These are phyloP conservation scores for Corylus americana DNA, from an alignment of 306 rosid genomes.

Conservation along the genomic window DNA sequence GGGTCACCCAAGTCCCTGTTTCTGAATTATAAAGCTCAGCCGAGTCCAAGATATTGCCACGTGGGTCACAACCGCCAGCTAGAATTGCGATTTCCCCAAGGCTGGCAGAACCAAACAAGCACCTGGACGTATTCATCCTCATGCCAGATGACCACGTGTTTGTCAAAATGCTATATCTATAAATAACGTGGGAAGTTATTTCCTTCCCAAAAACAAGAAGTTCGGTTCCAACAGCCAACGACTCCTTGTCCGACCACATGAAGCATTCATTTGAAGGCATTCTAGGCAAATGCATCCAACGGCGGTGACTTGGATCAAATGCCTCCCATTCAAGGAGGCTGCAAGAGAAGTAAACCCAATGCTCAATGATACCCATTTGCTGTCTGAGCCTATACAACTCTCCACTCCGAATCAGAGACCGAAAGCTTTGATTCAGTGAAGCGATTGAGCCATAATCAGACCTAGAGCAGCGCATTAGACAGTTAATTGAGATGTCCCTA, in stretches of 20 bases:
- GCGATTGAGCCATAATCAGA: slow-evolving; percentile 68
- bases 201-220: slow-evolving; percentile 83
- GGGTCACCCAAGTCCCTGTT: slow-evolving; percentile 59
- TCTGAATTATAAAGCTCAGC: slow-evolving; percentile 77
- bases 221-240: slow-evolving; percentile 77
- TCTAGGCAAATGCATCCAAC: slow-evolving; percentile 63
- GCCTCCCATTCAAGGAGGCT: slow-evolving; percentile 64
- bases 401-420: slow-evolving; percentile 53
- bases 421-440: slow-evolving; percentile 49
- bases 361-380: slow-evolving; percentile 54
- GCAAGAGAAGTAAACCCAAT: slow-evolving; percentile 87
- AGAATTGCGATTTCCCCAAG: slow-evolving; percentile 62
- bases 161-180: slow-evolving; percentile 62
- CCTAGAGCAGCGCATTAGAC: slow-evolving; percentile 62
- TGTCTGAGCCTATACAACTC: slow-evolving; percentile 60
- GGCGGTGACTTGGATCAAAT: slow-evolving; percentile 54
- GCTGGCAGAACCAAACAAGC: slow-evolving; percentile 78
- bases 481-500: slow-evolving; percentile 54
- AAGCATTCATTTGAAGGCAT: slow-evolving; percentile 60
- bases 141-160: slow-evolving; percentile 59
- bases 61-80: slow-evolving; percentile 71
- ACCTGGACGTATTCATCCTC: slow-evolving; percentile 62
- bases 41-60: slow-evolving; percentile 50
- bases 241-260: slow-evolving; percentile 70
- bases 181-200: slow-evolving; percentile 43